Evolutionary conservation across 495 filamentous ascomycete species (phyloP).

Genomic region (Podospora tetraspora): DNA sequence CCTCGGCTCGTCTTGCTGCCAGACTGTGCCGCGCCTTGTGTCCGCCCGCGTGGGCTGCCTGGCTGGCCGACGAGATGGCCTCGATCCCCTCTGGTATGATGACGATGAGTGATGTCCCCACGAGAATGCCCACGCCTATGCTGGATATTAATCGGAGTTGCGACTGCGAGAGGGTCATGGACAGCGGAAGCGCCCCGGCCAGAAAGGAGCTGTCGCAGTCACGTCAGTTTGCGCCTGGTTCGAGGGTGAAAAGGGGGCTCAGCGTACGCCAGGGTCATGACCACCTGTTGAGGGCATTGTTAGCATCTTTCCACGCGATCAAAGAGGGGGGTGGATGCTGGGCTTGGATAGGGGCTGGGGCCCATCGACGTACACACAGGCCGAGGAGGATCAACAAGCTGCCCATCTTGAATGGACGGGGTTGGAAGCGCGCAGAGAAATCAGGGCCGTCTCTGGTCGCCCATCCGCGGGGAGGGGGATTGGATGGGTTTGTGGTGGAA

Average conservation of each 20-base stretch:
- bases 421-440: not conserved
- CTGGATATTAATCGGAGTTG: constrained; percentile 86
- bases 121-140: constrained; percentile 88
- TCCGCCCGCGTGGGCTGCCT: constrained; percentile 39
- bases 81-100: constrained; percentile 98
- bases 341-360: not conserved
- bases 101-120: constrained; percentile 90
- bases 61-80: constrained; percentile 67
- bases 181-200: constrained; percentile 87
- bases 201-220: constrained; percentile 71
- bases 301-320: constrained; percentile 16
- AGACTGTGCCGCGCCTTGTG: constrained; percentile 26
- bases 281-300: constrained; percentile 41
- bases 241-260: constrained; percentile 5
- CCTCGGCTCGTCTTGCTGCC: constrained; percentile 6
- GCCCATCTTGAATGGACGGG: constrained; percentile 46
- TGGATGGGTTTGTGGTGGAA: not conserved
- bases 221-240: constrained; percentile 23
- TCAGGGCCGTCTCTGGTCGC: not conserved
- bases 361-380: constrained; percentile 48
- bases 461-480: not conserved
- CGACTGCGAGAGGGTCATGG: constrained; percentile 81
- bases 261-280: constrained; percentile 92
- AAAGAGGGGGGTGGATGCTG: not conserved
- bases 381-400: constrained; percentile 82